Percentiles rank a stretch among this genome's conserved stretches.
Evolutionary conservation across 2,329 filamentous ascomycete species (phyloP).

Genomic region (Ceratocystis eucalypticola): DNA sequence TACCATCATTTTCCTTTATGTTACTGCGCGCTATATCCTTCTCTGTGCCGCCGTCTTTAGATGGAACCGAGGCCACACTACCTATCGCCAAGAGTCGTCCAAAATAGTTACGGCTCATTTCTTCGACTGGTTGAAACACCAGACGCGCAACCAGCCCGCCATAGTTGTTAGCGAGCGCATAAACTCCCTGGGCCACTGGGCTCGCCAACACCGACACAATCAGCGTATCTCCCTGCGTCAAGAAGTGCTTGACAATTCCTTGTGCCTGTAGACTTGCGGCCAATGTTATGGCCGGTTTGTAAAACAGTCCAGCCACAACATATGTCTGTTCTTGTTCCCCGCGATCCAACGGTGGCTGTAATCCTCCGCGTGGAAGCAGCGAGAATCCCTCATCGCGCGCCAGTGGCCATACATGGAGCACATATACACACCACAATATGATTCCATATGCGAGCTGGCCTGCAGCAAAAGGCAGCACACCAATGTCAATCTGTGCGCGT

Average conservation of each 20-base stretch:
- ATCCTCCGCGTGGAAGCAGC: slow-evolving; percentile 36
- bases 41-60: not conserved
- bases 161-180: slow-evolving; percentile 88
- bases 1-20: not conserved
- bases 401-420: slow-evolving; percentile 43
- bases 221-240: slow-evolving; percentile 89
- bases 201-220: slow-evolving; percentile 68
- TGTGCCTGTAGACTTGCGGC: slow-evolving; percentile 77
- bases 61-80: not conserved
- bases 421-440: slow-evolving; percentile 57
- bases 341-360: not conserved
- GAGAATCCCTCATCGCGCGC: slow-evolving; percentile 52
- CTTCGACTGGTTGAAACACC: slow-evolving; percentile 88
- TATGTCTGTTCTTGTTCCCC: slow-evolving; percentile 11
- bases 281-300: slow-evolving; percentile 54
- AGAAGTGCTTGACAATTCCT: slow-evolving; percentile 76
- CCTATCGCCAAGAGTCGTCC: slow-evolving; percentile 53
- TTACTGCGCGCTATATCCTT: not conserved
- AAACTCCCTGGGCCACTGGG: slow-evolving; percentile 72
- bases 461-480: slow-evolving; percentile 75
- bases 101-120: slow-evolving; percentile 81
- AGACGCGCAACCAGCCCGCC: slow-evolving; percentile 78
- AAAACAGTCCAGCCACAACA: slow-evolving; percentile 50
- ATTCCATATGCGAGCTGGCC: slow-evolving; percentile 70
- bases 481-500: slow-evolving; percentile 39